Evolutionary conservation across 176 grass and related monocot species (phyloP).

Genomic region (Chloris gayana): DNA sequence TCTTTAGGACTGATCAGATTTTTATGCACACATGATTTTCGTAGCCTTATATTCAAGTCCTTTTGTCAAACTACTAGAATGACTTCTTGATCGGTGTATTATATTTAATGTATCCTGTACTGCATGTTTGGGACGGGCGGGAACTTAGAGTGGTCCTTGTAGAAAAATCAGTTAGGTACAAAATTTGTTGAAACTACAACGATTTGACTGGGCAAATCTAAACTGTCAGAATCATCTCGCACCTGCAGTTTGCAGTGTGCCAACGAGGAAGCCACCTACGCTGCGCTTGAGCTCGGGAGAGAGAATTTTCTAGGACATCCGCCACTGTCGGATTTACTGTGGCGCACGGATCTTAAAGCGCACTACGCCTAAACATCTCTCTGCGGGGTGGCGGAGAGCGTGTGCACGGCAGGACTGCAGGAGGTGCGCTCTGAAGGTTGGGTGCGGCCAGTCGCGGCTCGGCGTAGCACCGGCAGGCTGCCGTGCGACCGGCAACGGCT

Average conservation of each 20-base stretch:
- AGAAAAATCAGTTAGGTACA: not conserved
- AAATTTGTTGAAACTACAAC: not conserved
- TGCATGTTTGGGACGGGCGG: not conserved
- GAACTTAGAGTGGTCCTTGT: not conserved
- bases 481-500: too few species aligned
- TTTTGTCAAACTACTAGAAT: not conserved
- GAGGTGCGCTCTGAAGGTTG: too few species aligned
- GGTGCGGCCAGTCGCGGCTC: too few species aligned
- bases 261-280: slow-evolving; percentile 15
- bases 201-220: slow-evolving; percentile 19
- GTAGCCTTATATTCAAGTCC: not conserved
- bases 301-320: too few species aligned
- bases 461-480: too few species aligned
- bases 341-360: too few species aligned
- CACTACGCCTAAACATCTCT: too few species aligned
- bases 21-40: slow-evolving; percentile 32
- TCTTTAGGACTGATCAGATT: slow-evolving; percentile 23
- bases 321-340: too few species aligned
- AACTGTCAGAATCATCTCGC: slow-evolving; percentile 35
- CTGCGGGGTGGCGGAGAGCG: too few species aligned
- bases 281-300: too few species aligned
- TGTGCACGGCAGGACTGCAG: too few species aligned
- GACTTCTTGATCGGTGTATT: not conserved
- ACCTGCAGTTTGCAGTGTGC: slow-evolving; percentile 16
- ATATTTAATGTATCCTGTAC: not conserved